Conservation (phyloP, 164 flowering plant species). For the Vitis rotundifolia region DNA sequence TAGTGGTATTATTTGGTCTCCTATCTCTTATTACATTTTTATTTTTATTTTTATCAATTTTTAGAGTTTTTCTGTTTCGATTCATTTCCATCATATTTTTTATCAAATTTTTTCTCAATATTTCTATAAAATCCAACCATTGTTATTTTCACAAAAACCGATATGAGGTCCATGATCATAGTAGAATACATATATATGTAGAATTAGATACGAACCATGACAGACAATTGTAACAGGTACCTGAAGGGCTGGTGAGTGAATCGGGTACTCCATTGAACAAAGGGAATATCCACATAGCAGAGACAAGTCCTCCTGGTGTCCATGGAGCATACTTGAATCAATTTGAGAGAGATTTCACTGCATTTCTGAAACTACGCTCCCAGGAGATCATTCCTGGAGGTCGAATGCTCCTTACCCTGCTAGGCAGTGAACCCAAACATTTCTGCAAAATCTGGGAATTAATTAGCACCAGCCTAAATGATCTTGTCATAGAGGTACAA, state of each 20-base stretch:
- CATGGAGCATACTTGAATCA: constrained; percentile 6
- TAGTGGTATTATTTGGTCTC: neutral
- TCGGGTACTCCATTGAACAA: constrained; percentile 5
- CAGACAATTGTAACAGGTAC: constrained; percentile 3
- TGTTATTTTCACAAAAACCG: too few relatives aligned
- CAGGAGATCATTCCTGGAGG: constrained; percentile 14
- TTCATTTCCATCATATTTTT: neutral
- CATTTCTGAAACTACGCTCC: constrained; percentile 6
- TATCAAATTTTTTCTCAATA: neutral
- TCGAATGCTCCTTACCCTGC: constrained; percentile 9
- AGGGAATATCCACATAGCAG: constrained; percentile 9
- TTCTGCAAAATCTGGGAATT: neutral
- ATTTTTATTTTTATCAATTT: neutral
- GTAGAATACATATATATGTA: too few relatives aligned
- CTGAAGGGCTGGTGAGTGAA: constrained; percentile 1
- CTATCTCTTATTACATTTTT: too few relatives aligned
- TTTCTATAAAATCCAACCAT: neutral
- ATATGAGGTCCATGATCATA: too few relatives aligned
- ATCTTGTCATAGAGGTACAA: constrained; percentile 20
- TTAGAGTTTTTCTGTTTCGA: neutral
- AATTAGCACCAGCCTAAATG: neutral
- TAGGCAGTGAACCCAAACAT: neutral
- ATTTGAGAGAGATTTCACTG: constrained; percentile 10
- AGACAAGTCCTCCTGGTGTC: constrained; percentile 5
- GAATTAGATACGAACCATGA: too few relatives aligned